Conservation (phyloP, 371 early-diverging fungal species). For the Syncephalastrum racemosum region DNA sequence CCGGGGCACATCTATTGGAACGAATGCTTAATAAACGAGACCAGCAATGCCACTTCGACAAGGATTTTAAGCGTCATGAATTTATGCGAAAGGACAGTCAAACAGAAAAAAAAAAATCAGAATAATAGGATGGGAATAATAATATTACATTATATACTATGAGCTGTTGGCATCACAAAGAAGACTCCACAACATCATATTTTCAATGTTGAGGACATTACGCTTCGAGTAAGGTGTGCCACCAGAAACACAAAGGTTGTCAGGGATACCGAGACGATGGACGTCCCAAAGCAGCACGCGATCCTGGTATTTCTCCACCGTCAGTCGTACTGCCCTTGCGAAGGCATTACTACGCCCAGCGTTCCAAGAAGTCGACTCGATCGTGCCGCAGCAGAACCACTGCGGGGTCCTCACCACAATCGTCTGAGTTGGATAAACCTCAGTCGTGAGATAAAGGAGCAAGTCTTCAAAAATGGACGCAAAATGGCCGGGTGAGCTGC, state of each 20-base stretch:
- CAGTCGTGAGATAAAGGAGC: slow-evolving; percentile 14
- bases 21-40: no score
- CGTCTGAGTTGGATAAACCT: slow-evolving; percentile 31
- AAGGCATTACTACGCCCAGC: slow-evolving; percentile 37
- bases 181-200: slow-evolving; percentile 19
- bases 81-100: no score
- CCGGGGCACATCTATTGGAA: no score
- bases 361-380: slow-evolving; percentile 37
- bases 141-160: not conserved
- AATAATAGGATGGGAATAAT: no score
- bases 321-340: slow-evolving; percentile 25
- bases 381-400: slow-evolving; percentile 32
- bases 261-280: slow-evolving; percentile 29
- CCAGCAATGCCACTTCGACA: no score
- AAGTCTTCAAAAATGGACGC: slow-evolving; percentile 16
- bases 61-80: no score
- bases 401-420: slow-evolving; percentile 43
- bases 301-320: slow-evolving; percentile 9
- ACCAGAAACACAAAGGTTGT: slow-evolving; percentile 13
- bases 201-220: slow-evolving; percentile 23
- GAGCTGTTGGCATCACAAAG: slow-evolving; percentile 14
- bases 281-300: slow-evolving; percentile 33
- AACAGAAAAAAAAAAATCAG: no score
- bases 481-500: slow-evolving; percentile 28
- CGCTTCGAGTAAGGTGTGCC: slow-evolving; percentile 23